Evolutionary conservation across 176 grass and related monocot genomes (phyloP).

Genomic region (Panicum miliaceum): DNA sequence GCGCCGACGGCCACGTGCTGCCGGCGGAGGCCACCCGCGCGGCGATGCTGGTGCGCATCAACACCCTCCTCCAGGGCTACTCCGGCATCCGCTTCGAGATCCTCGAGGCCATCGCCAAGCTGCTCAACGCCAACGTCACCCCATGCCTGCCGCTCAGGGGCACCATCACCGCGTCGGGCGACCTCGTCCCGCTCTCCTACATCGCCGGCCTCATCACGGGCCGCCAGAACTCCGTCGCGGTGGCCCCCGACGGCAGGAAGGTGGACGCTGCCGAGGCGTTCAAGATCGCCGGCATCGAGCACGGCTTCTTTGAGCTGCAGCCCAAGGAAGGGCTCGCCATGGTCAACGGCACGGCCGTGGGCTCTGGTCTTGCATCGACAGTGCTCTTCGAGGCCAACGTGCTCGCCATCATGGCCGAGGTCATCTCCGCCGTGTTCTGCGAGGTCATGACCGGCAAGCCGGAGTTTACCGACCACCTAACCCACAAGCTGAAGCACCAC

Average conservation of each 20-base stretch:
- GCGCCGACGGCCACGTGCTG: constrained; percentile 59
- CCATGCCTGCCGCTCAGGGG: constrained; percentile 77
- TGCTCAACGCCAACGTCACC: constrained; percentile 80
- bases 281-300: constrained; percentile 71
- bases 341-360: constrained; percentile 93
- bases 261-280: constrained; percentile 73
- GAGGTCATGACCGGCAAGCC: constrained; percentile 96
- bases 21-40: constrained; percentile 66
- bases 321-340: constrained; percentile 96
- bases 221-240: constrained; percentile 62
- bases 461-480: constrained; percentile 90
- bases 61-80: constrained; percentile 88
- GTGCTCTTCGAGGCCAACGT: constrained; percentile 90
- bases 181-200: constrained; percentile 83
- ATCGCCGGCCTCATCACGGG: constrained; percentile 83
- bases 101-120: constrained; percentile 76
- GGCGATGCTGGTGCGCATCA: constrained; percentile 85
- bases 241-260: constrained; percentile 62
- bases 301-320: constrained; percentile 84
- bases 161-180: constrained; percentile 83
- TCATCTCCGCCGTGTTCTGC: constrained; percentile 81
- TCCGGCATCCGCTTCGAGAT: constrained; percentile 93
- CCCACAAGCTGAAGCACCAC: constrained; percentile 97
- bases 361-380: constrained; percentile 73
- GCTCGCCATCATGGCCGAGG: constrained; percentile 65